Evolutionary conservation across 768 basidiomycete species (phyloP), one percentile per base, ranked within the genome.

Genomic region (Suillus discolor): DNA sequence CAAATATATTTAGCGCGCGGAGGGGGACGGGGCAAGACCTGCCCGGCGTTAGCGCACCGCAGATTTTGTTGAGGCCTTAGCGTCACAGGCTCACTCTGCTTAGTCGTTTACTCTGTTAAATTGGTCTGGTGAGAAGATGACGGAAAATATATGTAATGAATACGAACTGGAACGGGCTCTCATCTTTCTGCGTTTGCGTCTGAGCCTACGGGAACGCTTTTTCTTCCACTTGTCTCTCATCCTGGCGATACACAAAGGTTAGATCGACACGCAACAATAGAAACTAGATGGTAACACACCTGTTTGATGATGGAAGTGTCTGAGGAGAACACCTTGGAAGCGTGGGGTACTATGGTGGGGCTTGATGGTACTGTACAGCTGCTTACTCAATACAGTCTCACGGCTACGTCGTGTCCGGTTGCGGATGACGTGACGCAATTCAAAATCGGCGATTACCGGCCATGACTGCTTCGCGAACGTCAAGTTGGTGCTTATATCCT

Each of bases 201-300:
- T 86, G 83, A 95, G 93, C 77, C 93, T 92, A 79, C 93, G 89
- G 70, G 93, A 93, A 78, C 93, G 87, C 86, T 95, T 95, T 83
- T 95, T 95, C 89, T 94, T 94, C 93, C 93, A 94, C 89, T 94
- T 94, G 81, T 94, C 93, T 92, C 93, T 93, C 93, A 94, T 94
- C 70, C 87, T 90, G 62, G 16, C n/a, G 20, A 13, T 2, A 13
- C 28, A 18, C 25, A 2, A 42, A 16, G 20, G 39, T 60, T 31
- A 41, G 28, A 31, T 2, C 6, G 25, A 31, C 3, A 6, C 23
- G 2, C 0, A 42, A 47, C 20, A 12, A 57, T 18, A 7, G 16
- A 9, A 25, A 34, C 6, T n/a, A 5, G 11, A 38, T 54, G 23
- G 9, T 31, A 38, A 67, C 73, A 15, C 60, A 77, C 79, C 70